A percentile compares a stretch with the other conserved stretches of the same genome.
Evolutionary conservation across 2,329 filamentous ascomycete species (phyloP).

Genomic region (Colletotrichum coccodes): DNA sequence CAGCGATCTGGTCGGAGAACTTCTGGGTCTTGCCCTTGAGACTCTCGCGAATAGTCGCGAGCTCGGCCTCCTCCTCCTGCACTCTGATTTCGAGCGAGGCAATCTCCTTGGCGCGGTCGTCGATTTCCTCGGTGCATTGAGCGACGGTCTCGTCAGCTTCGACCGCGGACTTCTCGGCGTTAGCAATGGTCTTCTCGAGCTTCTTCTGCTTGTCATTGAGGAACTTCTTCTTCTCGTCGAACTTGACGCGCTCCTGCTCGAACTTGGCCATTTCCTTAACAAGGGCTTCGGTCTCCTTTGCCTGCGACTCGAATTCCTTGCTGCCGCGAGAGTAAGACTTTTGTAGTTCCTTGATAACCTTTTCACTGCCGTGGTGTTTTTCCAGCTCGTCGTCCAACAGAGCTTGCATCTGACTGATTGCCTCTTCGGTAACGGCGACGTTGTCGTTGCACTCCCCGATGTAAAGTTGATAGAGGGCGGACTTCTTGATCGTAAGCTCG

Average conservation of each 20-base stretch:
- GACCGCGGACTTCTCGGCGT: slow-evolving; percentile 77
- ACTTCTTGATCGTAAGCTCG: slow-evolving; percentile 88
- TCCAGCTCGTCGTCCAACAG: slow-evolving; percentile 88
- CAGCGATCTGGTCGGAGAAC: slow-evolving; percentile 90
- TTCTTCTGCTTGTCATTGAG: slow-evolving; percentile 92
- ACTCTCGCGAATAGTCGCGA: slow-evolving; percentile 83
- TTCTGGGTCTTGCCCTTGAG: slow-evolving; percentile 96
- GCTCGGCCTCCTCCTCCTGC: slow-evolving; percentile 81
- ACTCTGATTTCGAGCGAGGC: slow-evolving; percentile 79
- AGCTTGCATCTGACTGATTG: slow-evolving; percentile 88
- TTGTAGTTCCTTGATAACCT: slow-evolving; percentile 89
- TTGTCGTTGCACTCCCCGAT: slow-evolving; percentile 91
- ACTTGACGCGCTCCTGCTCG: slow-evolving; percentile 96
- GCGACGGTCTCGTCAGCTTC: slow-evolving; percentile 83
- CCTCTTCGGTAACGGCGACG: slow-evolving; percentile 86
- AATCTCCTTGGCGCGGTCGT: slow-evolving; percentile 80
- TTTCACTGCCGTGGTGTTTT: slow-evolving; percentile 90
- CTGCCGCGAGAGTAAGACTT: slow-evolving; percentile 84
- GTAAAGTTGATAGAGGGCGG: slow-evolving; percentile 91
- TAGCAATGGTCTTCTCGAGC: slow-evolving; percentile 85
- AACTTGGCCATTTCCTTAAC: slow-evolving; percentile 91
- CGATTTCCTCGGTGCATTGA: slow-evolving; percentile 82
- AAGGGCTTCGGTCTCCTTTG: slow-evolving; percentile 82
- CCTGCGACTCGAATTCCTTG: slow-evolving; percentile 84
- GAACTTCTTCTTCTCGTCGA: slow-evolving; percentile 98